Evolutionary conservation across 129 eudicot genomes (phyloP), one percentile per base, ranked within the genome.

Genomic region (Saussurea involucrata): DNA sequence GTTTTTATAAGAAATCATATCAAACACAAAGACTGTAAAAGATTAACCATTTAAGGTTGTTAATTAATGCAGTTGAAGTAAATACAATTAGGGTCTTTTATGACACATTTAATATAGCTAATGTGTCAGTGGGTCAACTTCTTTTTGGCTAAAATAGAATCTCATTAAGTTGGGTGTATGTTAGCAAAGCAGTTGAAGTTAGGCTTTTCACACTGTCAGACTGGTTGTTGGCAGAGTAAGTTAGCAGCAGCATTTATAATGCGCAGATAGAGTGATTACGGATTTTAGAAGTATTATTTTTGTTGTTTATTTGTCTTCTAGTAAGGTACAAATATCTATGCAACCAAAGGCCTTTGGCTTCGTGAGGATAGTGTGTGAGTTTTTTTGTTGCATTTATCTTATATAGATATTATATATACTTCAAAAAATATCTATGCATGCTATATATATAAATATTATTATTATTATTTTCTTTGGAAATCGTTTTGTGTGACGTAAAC

Each of bases 131-230:
- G 44, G 55, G 42, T 65, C 65, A 42, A 40, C 65, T 27, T 76
- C 21, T 21, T 33, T 42, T 76, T 76, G 34, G 63, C 63, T 44
- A 71, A 71, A 71, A 22, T 46, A 71, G 53, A 40, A 44, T 24
- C 42, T 21, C 66, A 29, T 49, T 28, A n/a, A 9, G 24, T 17
- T 1, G 61, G 24, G 80, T 36, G 74, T 67, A 66, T 4, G 74
- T 46, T 79, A 80, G 74, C 78, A 73, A 32, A 53, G 15, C 78
- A 32, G 78, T 79, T 72, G 78, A 79, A 65, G 78, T 49, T 76
- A 2, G 46, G 25, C 60, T 72, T 72, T 72, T 65, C 78, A 76
- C 68, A 46, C 67, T 72, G 74, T 72, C 78, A 72, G 69, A 17
- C 66, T 79, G 66, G 32, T 63, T 28, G 34, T 57, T 71, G 71